Base-by-base conservation (phyloP, 345 rosid genomes). In the Angophora floribunda region DNA sequence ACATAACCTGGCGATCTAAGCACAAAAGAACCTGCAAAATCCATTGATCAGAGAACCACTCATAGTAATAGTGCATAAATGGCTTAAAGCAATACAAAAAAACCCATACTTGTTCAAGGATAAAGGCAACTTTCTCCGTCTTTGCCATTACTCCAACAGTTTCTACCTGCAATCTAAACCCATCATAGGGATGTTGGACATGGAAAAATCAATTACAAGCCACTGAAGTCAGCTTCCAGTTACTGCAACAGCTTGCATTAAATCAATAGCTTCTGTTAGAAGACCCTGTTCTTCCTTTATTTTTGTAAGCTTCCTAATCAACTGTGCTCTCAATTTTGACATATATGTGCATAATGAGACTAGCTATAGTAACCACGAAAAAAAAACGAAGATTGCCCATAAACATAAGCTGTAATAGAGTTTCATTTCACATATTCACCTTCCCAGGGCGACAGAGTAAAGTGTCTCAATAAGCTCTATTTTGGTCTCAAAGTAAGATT, bases 231-330 rank as follows among this genome's bases (percentile, higher is more conserved):
- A 80, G 22, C 26, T 32, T 57, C 50, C 22, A 91, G 98, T 89
- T 85, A 97, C 99, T 32, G 98, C 99, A 90, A 97, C 95, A 94
- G 95, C 98, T 92, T 96, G 99, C 98, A 96, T 96, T 82, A 96
- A 92, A 92, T 96, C 97, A 32, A 99, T 98, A 91, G 99, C 99
- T 94, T 97, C 98, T 41, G 97, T 97, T 45, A 95, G 92, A 75
- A 91, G 91, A 88, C 98, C 98, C 12, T 96, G 99, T 26, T 89
- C 96, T 96, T 97, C 99, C 92, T 96, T 96, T 85, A 96, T 96
- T 93, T 95, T 95, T 12, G 99, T 97, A 89, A 96, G 97, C 88
- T 93, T 97, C 92, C 92, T 96, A 51, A 95, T 94, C 93, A 96
- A 89, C 87, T 98, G 93, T 63, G 98, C 99, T 90, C 99, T 96